Evolutionary conservation across 495 filamentous ascomycete genomes (phyloP).

Genomic region (Aspergillus sclerotioniger): DNA sequence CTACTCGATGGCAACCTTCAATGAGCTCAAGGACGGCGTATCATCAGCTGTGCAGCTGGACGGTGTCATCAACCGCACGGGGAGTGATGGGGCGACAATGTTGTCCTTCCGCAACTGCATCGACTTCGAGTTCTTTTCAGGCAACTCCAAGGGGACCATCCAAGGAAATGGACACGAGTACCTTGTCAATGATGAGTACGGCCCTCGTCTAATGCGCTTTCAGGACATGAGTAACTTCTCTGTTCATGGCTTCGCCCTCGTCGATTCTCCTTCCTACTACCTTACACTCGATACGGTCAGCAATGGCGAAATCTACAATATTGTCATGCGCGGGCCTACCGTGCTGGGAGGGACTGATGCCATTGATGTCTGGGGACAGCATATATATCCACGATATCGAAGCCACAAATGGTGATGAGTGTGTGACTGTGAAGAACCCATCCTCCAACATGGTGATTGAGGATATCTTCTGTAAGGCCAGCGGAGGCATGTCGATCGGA

Average conservation of each 20-base stretch:
- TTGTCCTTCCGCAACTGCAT: conserved; percentile 41
- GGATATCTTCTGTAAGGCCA: conserved; percentile 52
- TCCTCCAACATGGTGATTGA: conserved; percentile 48
- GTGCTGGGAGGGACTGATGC: conserved; percentile 43
- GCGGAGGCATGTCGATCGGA: conserved; percentile 48
- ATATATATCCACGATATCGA: conserved; percentile 49
- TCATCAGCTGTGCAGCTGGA: conserved; percentile 42
- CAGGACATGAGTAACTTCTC: conserved; percentile 37
- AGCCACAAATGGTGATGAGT: conserved; percentile 51
- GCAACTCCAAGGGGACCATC: conserved; percentile 40
- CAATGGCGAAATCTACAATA: conserved; percentile 45
- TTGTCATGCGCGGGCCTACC: conserved; percentile 43
- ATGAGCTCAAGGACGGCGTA: conserved; percentile 31
- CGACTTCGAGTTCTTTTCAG: conserved; percentile 45
- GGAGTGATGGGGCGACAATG: conserved; percentile 41
- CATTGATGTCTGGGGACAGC: conserved; percentile 41
- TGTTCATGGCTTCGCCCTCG: conserved; percentile 43
- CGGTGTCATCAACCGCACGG: conserved; percentile 39
- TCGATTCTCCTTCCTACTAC: conserved; percentile 47
- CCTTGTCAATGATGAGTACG: conserved; percentile 17
- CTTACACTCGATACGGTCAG: conserved; percentile 39
- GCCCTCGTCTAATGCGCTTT: conserved; percentile 31
- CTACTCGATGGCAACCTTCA: conserved; percentile 25
- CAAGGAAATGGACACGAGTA: conserved; percentile 45
- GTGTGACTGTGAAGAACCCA: conserved; percentile 43